A percentile compares a stretch with the other conserved stretches of the same genome.
Conservation (phyloP, 768 basidiomycete genomes). For the Dacryopinax primogenitus region DNA sequence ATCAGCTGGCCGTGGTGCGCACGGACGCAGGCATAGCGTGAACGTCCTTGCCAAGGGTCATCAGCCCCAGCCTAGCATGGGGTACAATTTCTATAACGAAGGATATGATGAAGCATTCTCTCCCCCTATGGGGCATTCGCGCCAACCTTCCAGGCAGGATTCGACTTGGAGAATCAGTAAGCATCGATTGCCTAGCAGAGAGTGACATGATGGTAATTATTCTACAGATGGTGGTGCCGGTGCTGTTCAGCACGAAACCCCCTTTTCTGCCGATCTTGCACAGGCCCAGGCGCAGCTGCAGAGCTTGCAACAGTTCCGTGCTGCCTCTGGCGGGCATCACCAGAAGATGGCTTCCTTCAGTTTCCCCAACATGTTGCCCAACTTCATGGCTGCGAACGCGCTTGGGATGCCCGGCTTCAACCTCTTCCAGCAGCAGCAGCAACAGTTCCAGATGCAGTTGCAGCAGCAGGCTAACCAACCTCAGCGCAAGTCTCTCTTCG, state of each 20-base stretch:
- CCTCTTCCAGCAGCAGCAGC: constrained; percentile 82
- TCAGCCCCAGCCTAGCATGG: constrained; percentile 11
- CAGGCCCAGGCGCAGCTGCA: constrained; percentile 95
- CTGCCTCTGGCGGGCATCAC: constrained; percentile 85
- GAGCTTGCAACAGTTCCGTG: constrained; percentile 92
- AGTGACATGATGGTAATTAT: neutral
- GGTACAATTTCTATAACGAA: constrained; percentile 34
- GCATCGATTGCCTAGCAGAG: constrained; percentile 25
- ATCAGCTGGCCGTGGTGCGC: constrained; percentile 22
- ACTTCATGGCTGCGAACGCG: constrained; percentile 92
- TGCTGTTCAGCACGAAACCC: constrained; percentile 12
- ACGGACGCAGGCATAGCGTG: constrained; percentile 81
- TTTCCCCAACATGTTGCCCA: constrained; percentile 95
- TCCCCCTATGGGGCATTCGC: constrained; percentile 59
- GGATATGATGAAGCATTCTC: constrained; percentile 70
- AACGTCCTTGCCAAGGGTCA: constrained; percentile 71
- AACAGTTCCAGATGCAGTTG: constrained; percentile 87
- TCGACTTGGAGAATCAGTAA: constrained; percentile 81
- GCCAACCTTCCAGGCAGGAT: constrained; percentile 62
- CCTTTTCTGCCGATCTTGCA: constrained; percentile 57
- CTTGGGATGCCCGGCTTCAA: constrained; percentile 64
- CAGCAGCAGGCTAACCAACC: constrained; percentile 87
- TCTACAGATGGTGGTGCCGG: constrained; percentile 16
- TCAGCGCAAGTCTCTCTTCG: constrained; percentile 95
- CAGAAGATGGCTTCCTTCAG: constrained; percentile 96